A percentile compares a stretch with the other conserved stretches of the same genome.
phyloP scores from a whole-genome alignment of 257 asterid species.

The Nicotiana obtusifolia region DNA sequence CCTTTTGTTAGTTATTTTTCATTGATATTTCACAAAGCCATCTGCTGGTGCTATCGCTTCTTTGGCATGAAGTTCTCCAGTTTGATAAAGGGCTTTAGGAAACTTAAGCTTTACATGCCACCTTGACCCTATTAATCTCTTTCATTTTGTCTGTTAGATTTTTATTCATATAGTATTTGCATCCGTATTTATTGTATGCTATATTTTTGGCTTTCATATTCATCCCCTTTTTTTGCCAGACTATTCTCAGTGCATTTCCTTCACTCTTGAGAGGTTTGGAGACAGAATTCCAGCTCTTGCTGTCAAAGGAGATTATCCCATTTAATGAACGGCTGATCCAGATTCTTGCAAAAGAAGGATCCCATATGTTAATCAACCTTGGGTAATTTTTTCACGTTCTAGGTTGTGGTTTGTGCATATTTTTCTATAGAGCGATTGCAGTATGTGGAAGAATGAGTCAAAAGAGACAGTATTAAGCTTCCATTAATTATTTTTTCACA shows the following conservation, averaged over 20 bases:
- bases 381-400: constrained; percentile 36
- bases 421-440: not conserved
- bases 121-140: not conserved
- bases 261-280: constrained; percentile 68
- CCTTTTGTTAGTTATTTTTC: not conserved
- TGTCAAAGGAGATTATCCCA: constrained; percentile 49
- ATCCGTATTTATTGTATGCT: not conserved
- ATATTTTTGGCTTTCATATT: constrained; percentile 7
- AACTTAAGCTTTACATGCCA: not conserved
- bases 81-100: not conserved
- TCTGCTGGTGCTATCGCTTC: not conserved
- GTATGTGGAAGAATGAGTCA: not conserved
- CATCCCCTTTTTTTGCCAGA: constrained; percentile 24
- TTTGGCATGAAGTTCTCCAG: not conserved
- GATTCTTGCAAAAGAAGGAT: constrained; percentile 63
- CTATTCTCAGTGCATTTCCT: constrained; percentile 63
- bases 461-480: not conserved
- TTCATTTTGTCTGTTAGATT: not conserved
- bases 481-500: not conserved
- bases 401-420: constrained; percentile 1
- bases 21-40: not conserved
- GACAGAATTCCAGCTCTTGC: constrained; percentile 43
- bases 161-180: not conserved
- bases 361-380: constrained; percentile 39
- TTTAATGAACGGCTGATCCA: constrained; percentile 60